A percentile compares a stretch with the other conserved stretches of the same genome.
phyloP scores from a whole-genome alignment of 2,329 filamentous ascomycete species.

The Chrysosporium keratinophilum region DNA sequence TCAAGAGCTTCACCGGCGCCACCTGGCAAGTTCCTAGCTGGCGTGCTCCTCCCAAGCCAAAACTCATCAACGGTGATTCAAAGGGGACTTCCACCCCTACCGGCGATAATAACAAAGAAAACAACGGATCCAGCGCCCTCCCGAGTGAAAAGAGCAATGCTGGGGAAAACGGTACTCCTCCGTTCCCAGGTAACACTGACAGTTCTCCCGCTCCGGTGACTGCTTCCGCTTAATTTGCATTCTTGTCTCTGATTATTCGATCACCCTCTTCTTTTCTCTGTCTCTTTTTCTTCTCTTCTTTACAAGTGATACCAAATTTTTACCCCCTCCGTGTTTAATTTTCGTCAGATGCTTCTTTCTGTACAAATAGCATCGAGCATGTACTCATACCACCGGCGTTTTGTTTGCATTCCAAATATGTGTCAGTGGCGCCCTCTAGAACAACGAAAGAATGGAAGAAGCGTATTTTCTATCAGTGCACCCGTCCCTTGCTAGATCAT shows the following conservation, averaged over 20 bases:
- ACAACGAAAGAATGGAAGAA: background rate
- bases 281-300: slow-evolving; percentile 5
- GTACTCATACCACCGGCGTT: slow-evolving; percentile 5
- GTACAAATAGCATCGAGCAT: slow-evolving; percentile 7
- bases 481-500: too few species aligned
- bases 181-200: slow-evolving; percentile 36
- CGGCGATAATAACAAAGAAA: slow-evolving; percentile 48
- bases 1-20: slow-evolving; percentile 89
- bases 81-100: slow-evolving; percentile 38
- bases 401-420: background rate
- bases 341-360: background rate
- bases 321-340: background rate
- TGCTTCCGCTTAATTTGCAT: slow-evolving; percentile 16
- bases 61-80: slow-evolving; percentile 44
- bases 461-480: background rate
- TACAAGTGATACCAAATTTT: slow-evolving; percentile 8
- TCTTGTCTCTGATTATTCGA: slow-evolving; percentile 16
- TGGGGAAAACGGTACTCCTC: slow-evolving; percentile 40
- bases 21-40: slow-evolving; percentile 73
- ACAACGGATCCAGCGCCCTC: slow-evolving; percentile 43
- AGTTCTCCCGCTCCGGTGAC: slow-evolving; percentile 45
- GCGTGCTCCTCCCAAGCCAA: slow-evolving; percentile 51
- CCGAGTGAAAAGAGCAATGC: slow-evolving; percentile 51
- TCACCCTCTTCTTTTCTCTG: slow-evolving; percentile 7
- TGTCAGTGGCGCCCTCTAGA: background rate